Evolutionary conservation across 1,284 basidiomycete genomes (phyloP).

Genomic region (Puccinia coronata): DNA sequence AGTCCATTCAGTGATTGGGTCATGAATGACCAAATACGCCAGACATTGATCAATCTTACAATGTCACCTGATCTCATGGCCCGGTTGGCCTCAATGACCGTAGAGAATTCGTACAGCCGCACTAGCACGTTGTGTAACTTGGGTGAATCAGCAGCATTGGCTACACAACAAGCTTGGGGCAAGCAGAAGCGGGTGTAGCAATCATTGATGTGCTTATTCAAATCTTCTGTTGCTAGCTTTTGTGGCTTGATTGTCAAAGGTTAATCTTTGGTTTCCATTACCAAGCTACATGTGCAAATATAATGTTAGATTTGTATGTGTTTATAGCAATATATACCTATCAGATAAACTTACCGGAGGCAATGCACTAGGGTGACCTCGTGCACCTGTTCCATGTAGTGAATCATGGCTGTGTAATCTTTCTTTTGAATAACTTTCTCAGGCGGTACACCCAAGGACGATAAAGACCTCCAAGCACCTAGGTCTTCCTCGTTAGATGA

Average conservation of each 20-base stretch:
- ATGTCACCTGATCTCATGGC: background rate
- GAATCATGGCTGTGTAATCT: background rate
- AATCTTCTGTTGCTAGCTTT: background rate
- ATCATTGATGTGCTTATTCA: background rate
- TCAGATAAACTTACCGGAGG: background rate
- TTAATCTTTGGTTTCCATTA: background rate
- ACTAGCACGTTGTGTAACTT: background rate
- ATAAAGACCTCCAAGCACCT: background rate
- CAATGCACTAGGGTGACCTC: background rate
- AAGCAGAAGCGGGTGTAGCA: background rate
- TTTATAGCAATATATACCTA: background rate
- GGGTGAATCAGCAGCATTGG: background rate
- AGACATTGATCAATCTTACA: background rate
- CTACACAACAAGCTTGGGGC: background rate
- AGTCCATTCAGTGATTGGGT: background rate
- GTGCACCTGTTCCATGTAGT: background rate
- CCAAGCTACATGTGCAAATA: background rate
- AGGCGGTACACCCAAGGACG: background rate
- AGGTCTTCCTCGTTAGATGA: background rate
- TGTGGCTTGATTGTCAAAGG: background rate
- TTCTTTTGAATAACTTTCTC: background rate
- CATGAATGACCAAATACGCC: background rate
- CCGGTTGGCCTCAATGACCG: background rate
- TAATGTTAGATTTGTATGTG: background rate
- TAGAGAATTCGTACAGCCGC: background rate